phyloP scores from a whole-genome alignment of 352 stramenopile species.

The Phytophthora citricola region DNA sequence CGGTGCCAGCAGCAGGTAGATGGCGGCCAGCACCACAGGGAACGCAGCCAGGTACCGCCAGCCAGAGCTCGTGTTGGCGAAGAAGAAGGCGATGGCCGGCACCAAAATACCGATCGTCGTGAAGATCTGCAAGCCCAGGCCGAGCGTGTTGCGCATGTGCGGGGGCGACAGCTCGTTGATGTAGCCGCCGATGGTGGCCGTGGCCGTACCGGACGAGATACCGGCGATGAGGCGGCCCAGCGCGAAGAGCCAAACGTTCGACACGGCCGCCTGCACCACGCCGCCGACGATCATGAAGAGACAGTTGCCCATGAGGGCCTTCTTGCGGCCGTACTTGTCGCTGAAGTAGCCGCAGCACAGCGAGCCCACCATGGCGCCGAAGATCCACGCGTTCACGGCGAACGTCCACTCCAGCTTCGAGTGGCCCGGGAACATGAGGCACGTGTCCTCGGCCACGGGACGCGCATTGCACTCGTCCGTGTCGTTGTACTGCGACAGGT shows the following conservation, averaged over 20 bases:
- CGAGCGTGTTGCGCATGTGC: conserved; percentile 28
- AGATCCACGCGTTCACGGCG: conserved; percentile 32
- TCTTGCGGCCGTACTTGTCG: conserved; percentile 30
- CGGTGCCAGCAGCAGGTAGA: conserved; percentile 28
- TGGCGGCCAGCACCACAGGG: conserved; percentile 17
- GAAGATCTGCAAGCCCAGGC: conserved; percentile 22
- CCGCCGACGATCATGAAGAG: conserved; percentile 50
- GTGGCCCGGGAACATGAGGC: conserved; percentile 33
- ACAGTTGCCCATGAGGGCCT: conserved; percentile 34
- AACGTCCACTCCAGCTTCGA: conserved; percentile 33
- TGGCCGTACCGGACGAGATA: conserved; percentile 45
- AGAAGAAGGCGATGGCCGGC: conserved; percentile 26
- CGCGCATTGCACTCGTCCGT: conserved; percentile 32
- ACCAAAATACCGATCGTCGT: conserved; percentile 27
- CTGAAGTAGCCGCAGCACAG: conserved; percentile 27
- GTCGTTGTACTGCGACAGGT: conserved; percentile 33
- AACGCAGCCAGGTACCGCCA: conserved; percentile 36
- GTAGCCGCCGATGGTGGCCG: conserved; percentile 45
- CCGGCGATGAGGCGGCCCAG: conserved; percentile 35
- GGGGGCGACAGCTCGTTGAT: conserved; percentile 29
- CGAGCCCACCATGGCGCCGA: conserved; percentile 23
- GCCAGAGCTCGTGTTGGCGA: conserved; percentile 28
- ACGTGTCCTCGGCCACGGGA: conserved; percentile 28
- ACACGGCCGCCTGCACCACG: conserved; percentile 18
- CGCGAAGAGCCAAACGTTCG: conserved; percentile 41